Evolutionary conservation across 2,329 filamentous ascomycete genomes (phyloP).

Genomic region (Apiospora marii): DNA sequence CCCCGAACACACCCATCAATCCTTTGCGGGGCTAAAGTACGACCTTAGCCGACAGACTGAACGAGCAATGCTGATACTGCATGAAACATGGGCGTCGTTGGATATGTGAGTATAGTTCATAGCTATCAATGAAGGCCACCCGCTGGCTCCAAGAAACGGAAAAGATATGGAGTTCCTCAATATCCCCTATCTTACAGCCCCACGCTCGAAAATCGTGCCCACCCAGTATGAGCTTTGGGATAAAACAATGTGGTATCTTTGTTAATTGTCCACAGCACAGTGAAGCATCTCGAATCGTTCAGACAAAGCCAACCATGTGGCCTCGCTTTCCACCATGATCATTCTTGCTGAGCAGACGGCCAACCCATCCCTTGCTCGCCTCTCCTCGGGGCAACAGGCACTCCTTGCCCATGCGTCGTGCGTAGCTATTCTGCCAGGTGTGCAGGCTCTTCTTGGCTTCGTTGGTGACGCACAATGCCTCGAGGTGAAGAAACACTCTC

Average conservation of each 20-base stretch:
- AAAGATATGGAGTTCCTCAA: neutral
- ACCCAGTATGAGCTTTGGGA: neutral
- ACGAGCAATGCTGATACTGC: neutral
- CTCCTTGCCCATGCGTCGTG: slow-evolving; percentile 48
- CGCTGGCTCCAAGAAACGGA: neutral
- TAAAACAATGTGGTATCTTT: slow-evolving; percentile 18
- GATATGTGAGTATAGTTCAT: neutral
- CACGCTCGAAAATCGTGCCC: neutral
- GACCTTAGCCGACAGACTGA: neutral
- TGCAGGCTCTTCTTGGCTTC: slow-evolving; percentile 58
- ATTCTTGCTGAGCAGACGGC: slow-evolving; percentile 35
- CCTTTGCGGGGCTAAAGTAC: neutral
- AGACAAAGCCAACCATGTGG: neutral
- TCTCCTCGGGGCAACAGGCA: slow-evolving; percentile 50
- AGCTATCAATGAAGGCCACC: neutral
- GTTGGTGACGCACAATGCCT: slow-evolving; percentile 53
- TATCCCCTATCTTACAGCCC: neutral
- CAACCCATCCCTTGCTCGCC: slow-evolving; percentile 37
- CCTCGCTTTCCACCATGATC: slow-evolving; percentile 7
- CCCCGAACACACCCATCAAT: neutral
- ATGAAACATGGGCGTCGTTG: neutral
- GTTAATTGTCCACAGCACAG: neutral
- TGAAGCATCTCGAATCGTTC: neutral
- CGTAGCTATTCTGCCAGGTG: slow-evolving; percentile 59
- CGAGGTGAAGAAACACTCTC: slow-evolving; percentile 56